Percentiles rank a stretch among this genome's conserved stretches.
These are phyloP conservation scores for Phylloporus arenicola DNA, from an alignment of 768 basidiomycete species.

Conservation along the genomic window DNA sequence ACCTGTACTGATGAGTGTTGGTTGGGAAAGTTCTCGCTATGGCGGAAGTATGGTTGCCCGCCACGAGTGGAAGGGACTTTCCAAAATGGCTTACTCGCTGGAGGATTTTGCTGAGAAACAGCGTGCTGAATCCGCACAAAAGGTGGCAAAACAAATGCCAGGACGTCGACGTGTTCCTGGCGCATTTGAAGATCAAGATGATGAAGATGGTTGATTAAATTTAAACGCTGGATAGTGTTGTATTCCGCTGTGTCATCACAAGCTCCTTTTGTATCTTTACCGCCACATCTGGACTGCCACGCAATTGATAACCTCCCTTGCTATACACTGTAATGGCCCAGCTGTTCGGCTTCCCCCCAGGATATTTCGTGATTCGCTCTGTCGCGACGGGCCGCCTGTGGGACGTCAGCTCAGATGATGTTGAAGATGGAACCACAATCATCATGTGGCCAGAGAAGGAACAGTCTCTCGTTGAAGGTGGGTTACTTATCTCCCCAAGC, in stretches of 20 bases:
- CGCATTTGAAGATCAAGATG: constrained; percentile 22
- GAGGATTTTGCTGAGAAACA: constrained; percentile 73
- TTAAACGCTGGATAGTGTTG: no score
- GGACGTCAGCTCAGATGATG: constrained; percentile 31
- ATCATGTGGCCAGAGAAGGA: constrained; percentile 72
- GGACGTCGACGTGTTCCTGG: constrained; percentile 22
- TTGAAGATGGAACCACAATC: constrained; percentile 40
- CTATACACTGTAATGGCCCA: constrained; percentile 14
- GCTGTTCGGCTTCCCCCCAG: constrained; percentile 32
- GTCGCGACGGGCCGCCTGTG: constrained; percentile 32
- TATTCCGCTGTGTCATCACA: background rate
- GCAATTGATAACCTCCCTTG: background rate
- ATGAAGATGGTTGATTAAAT: constrained; percentile 10
- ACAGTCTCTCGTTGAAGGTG: constrained; percentile 73
- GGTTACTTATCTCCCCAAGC: constrained; percentile 13
- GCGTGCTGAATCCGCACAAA: constrained; percentile 30
- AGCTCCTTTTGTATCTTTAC: background rate
- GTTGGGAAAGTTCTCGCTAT: constrained; percentile 61
- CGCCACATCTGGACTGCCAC: background rate
- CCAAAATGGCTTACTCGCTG: constrained; percentile 58
- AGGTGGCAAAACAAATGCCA: constrained; percentile 6
- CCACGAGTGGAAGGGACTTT: constrained; percentile 94
- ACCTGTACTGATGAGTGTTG: constrained; percentile 88
- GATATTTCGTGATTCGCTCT: constrained; percentile 38
- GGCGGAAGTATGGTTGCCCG: constrained; percentile 77